Evolutionary conservation across 345 rosid genomes (phyloP).

Genomic region (Salix exigua): DNA sequence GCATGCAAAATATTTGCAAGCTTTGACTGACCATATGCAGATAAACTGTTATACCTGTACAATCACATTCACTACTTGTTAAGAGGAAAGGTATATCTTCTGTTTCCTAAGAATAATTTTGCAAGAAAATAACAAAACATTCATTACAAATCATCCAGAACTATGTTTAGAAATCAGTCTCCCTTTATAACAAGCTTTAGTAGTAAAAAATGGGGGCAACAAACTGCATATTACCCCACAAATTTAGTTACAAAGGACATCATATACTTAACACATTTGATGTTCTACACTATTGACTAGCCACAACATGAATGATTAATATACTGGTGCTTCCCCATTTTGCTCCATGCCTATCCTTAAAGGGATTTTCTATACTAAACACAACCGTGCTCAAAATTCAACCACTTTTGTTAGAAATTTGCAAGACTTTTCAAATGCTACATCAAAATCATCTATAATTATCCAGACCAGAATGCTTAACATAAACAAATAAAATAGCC

Average conservation of each 20-base stretch:
- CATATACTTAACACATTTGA: not conserved
- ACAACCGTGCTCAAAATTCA: not conserved
- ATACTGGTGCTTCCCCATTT: not conserved
- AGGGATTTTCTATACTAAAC: not conserved
- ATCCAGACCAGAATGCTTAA: not conserved
- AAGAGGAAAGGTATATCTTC: conserved; percentile 11
- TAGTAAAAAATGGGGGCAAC: not conserved
- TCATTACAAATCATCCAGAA: not conserved
- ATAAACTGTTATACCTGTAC: not conserved
- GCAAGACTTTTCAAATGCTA: not conserved
- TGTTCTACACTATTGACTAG: too few relatives aligned
- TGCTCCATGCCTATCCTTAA: not conserved
- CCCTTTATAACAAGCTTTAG: not conserved
- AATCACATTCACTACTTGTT: too few relatives aligned
- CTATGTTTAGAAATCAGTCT: not conserved
- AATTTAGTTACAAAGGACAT: not conserved
- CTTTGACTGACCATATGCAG: conserved; percentile 40
- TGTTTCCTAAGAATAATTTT: too few relatives aligned
- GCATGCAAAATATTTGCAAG: conserved; percentile 40
- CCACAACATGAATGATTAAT: not conserved
- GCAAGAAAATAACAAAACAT: not conserved
- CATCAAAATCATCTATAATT: not conserved
- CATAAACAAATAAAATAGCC: not conserved
- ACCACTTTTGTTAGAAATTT: not conserved
- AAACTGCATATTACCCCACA: not conserved